These are phyloP conservation scores for Vanrija sp. DNA, from an alignment of 1,284 basidiomycete species.

Conservation along the genomic window DNA sequence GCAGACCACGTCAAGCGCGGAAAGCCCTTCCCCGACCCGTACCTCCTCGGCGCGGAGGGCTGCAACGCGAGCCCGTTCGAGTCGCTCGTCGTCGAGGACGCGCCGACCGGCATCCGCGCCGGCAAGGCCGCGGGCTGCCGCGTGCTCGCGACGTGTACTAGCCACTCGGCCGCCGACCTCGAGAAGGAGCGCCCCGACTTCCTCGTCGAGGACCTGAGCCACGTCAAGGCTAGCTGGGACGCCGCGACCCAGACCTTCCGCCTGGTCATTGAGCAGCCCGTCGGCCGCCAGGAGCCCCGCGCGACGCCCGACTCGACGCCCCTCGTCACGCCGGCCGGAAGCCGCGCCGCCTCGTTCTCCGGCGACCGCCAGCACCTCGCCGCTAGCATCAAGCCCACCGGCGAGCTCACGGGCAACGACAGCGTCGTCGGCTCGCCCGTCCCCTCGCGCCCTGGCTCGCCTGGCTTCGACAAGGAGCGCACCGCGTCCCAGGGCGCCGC, in stretches of 20 bases:
- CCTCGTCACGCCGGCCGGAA: constrained; percentile 47
- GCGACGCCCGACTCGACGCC: constrained; percentile 48
- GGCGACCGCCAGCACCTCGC: constrained; percentile 24
- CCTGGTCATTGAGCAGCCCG: constrained; percentile 47
- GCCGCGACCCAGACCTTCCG: constrained; percentile 39
- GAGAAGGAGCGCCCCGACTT: constrained; percentile 51
- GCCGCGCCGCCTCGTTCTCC: constrained; percentile 42
- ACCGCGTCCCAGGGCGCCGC: constrained; percentile 25
- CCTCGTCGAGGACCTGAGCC: constrained; percentile 48
- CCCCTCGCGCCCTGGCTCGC: constrained; percentile 36
- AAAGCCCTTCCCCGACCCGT: constrained; percentile 62
- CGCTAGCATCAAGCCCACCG: constrained; percentile 12
- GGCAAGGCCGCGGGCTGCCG: constrained; percentile 51
- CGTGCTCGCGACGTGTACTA: constrained; percentile 51
- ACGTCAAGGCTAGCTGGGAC: constrained; percentile 46
- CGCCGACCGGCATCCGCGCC: constrained; percentile 51
- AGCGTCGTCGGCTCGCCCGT: constrained; percentile 44
- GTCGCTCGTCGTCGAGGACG: constrained; percentile 51
- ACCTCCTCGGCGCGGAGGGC: constrained; percentile 50
- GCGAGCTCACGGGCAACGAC: constrained; percentile 48
- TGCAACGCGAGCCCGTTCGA: constrained; percentile 46
- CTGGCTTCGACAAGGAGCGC: constrained; percentile 26
- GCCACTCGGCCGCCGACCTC: constrained; percentile 47
- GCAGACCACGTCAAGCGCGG: constrained; percentile 53
- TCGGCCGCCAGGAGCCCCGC: constrained; percentile 39